Base-by-base conservation (phyloP, 768 basidiomycete genomes). In the Candolleomyces eurysporus region DNA sequence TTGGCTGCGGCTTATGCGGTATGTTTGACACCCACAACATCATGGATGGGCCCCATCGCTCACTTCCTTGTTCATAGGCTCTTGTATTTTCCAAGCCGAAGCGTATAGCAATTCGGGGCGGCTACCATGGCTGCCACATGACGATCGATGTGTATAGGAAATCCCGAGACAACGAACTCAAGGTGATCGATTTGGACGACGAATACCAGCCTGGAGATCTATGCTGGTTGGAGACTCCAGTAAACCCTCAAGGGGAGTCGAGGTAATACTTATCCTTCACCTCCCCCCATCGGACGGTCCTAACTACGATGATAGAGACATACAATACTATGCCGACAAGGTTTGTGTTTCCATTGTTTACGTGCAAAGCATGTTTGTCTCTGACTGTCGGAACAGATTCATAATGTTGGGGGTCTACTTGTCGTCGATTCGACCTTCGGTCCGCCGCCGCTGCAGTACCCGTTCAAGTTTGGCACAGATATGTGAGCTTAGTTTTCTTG, bases 381-480 rank as follows among this genome's bases (percentile, higher is more conserved):
- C 52, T 52, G 31, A 58, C 9, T 43, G 31, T 57, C 40, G 30
- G 30, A 21, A 54, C 49, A 89, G 88, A 79, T 88, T 52, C 92
- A 93, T 68, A 83, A 85, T 55, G 87, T 82, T 2, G 88, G 89
- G 3, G 93, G 89, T 7, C 84, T 82, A 54, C 70, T 96, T 17
- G 61, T 90, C 0, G 78, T 96, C 5, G 94, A 96, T 71, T 84
- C 93, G 2, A 96, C 94, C 0, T 94, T 96, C 71, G 94, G 82
- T 0, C 94, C 94, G 48, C 94, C 94, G 4, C 92, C 92, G 0
- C 79, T 96, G 43, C 91, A 92, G 67, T 90, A 92, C 67, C 94
- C 94, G 2, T 93, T 96, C 77, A 86, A 87, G 67, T 90, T 86
- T 71, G 94, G 92, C 22, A 88, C 91, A n/a, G 94, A 96, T 70